Evolutionary conservation across 176 grass and related monocot genomes (phyloP).

Genomic region (Raddia distichophylla): DNA sequence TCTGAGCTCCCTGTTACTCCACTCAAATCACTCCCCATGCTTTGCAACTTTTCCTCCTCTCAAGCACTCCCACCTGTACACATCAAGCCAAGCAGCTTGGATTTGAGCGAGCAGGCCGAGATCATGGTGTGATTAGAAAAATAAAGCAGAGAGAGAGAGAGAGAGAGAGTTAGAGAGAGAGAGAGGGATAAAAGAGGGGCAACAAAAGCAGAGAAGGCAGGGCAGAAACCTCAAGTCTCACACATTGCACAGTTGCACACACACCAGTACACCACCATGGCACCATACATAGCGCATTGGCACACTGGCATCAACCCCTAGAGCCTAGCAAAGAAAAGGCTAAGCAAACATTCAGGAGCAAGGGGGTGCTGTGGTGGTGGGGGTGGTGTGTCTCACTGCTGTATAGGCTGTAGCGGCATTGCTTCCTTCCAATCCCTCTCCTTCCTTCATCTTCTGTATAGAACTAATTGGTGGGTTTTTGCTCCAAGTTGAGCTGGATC

Average conservation of each 20-base stretch:
- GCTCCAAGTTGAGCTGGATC: slow-evolving; percentile 13
- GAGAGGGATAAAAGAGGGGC: slow-evolving; percentile 37
- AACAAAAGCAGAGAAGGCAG: slow-evolving; percentile 31
- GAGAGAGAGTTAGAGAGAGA: not conserved
- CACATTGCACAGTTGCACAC: slow-evolving; percentile 20
- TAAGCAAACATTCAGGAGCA: slow-evolving; percentile 11
- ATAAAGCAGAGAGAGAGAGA: not conserved
- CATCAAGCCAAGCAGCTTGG: slow-evolving; percentile 27
- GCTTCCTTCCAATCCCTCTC: not conserved
- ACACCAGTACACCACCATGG: slow-evolving; percentile 1
- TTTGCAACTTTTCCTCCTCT: slow-evolving; percentile 11
- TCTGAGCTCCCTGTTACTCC: not conserved
- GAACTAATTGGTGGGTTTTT: not conserved
- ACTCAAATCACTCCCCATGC: not conserved
- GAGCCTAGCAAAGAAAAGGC: not conserved
- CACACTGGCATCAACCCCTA: slow-evolving; percentile 36
- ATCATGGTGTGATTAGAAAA: slow-evolving; percentile 31
- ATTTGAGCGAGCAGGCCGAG: slow-evolving; percentile 37
- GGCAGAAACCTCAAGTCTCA: not conserved
- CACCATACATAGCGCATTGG: not conserved
- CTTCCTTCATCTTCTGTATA: not conserved
- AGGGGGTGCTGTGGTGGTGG: slow-evolving; percentile 3
- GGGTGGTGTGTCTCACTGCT: not conserved
- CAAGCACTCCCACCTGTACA: not conserved
- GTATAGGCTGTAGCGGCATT: slow-evolving; percentile 13